Base-by-base conservation (phyloP, 2,329 filamentous ascomycete species). In the Alternaria ethzedia region DNA sequence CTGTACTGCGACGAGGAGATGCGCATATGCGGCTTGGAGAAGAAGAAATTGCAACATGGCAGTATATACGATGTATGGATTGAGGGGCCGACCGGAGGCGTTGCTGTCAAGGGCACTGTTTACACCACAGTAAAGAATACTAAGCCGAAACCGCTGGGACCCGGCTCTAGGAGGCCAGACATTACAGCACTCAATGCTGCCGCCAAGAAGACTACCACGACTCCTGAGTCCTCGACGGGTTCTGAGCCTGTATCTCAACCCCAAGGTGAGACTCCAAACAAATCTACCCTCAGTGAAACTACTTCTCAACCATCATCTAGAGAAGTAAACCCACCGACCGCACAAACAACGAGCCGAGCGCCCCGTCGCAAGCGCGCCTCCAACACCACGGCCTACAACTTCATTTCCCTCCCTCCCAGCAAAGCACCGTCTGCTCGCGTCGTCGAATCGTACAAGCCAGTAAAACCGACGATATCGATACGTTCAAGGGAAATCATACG, bases 1-100 rank as follows among this genome's bases (percentile, higher is more conserved):
- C 82, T 98, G 20, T 96, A 93, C 77, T 92, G 89, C 28, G 84
- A 87, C 46, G 91, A 96, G 78, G 79, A 86, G 54, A 83, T 97
- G 80, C 88, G 80, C 28, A 84, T 97, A 5, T 95, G 92, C 72
- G 86, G 90, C 13, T 85, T 86, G 65, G 83, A 79, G 61, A 79
- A 79, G n/a, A 80, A 75, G 28, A 68, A 46, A 9, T 58, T 44
- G 15, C n/a, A 62, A 1, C 61, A 64, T 8, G 69, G 62, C 15
- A 59, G 57, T 12, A 43, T 79, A 71, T 79, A 77, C 61, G 72
- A 82, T 64, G 68, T 81, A 62, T 83, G 78, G 80, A 80, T 76
- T 57, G 78, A 82, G 72, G 81, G 75, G 13, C 78, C 75, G 8
- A 76, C 80, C 70, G 76, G 81, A 71, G 68, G 78, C 23, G 73